Evolutionary conservation across 768 basidiomycete genomes (phyloP).

Genomic region (Serendipita sp.): DNA sequence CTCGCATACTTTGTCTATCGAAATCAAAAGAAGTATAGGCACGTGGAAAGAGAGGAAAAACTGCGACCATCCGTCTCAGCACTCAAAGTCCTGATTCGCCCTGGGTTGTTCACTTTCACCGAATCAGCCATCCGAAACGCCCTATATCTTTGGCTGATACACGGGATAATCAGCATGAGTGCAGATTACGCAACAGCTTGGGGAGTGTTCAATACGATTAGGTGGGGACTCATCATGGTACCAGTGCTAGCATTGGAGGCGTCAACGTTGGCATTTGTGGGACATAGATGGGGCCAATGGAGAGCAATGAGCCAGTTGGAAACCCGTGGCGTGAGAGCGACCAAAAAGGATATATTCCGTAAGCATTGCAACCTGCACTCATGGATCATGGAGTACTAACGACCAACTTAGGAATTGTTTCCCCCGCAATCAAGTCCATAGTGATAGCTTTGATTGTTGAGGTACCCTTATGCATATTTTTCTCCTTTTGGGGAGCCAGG

Average conservation of each 20-base stretch:
- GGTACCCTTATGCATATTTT: constrained; percentile 13
- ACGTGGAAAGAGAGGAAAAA: background rate
- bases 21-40: background rate
- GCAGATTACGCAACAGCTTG: constrained; percentile 13
- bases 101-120: constrained; percentile 10
- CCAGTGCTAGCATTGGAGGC: constrained; percentile 14
- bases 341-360: constrained; percentile 7
- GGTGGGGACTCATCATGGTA: constrained; percentile 16
- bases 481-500: constrained; percentile 10
- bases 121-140: constrained; percentile 13
- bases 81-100: constrained; percentile 4
- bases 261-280: constrained; percentile 12
- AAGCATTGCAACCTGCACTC: background rate
- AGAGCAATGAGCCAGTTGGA: background rate
- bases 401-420: constrained; percentile 11
- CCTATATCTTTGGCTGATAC: constrained; percentile 13
- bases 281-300: constrained; percentile 12
- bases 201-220: constrained; percentile 15
- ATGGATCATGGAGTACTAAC: too few species aligned
- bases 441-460: constrained; percentile 13
- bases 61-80: background rate
- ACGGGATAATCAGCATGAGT: constrained; percentile 10
- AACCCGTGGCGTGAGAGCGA: background rate
- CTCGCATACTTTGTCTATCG: constrained; percentile 12
- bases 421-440: constrained; percentile 11